Conservation (phyloP, 2,329 filamentous ascomycete species). For the Xylariaceae sp. region DNA sequence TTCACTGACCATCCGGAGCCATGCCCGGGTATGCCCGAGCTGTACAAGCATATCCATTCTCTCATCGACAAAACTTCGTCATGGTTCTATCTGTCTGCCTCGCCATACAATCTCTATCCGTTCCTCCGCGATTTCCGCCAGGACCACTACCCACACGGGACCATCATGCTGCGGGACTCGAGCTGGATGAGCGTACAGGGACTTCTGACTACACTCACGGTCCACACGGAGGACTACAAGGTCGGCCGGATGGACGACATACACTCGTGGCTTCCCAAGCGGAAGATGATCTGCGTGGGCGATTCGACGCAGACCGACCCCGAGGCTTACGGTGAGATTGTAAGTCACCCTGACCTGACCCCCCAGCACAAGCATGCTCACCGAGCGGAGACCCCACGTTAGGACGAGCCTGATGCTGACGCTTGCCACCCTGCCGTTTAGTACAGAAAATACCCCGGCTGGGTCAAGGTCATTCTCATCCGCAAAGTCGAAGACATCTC, state of each 20-base stretch:
- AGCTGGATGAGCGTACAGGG: constrained; percentile 83
- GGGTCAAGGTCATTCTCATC: constrained; percentile 83
- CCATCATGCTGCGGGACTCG: constrained; percentile 79
- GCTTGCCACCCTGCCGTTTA: constrained; percentile 23
- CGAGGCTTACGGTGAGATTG: constrained; percentile 79
- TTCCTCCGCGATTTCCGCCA: constrained; percentile 76
- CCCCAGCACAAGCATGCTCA: neutral
- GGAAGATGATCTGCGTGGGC: constrained; percentile 80
- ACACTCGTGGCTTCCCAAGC: constrained; percentile 71
- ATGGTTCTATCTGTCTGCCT: constrained; percentile 92
- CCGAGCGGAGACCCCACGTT: neutral
- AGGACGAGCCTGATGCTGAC: constrained; percentile 5
- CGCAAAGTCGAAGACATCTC: constrained; percentile 77
- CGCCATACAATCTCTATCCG: constrained; percentile 90
- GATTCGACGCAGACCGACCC: constrained; percentile 92
- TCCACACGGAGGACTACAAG: constrained; percentile 85
- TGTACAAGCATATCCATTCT: constrained; percentile 67
- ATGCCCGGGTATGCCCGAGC: constrained; percentile 77
- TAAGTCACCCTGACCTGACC: constrained; percentile 42
- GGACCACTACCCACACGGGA: constrained; percentile 70
- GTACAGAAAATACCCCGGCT: constrained; percentile 66
- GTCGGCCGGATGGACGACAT: constrained; percentile 75
- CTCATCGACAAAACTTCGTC: constrained; percentile 58
- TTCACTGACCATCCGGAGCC: constrained; percentile 74
- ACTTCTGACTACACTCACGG: constrained; percentile 73